Base-by-base conservation (phyloP, 768 basidiomycete species). In the Goffeauzyma gilvescens region DNA sequence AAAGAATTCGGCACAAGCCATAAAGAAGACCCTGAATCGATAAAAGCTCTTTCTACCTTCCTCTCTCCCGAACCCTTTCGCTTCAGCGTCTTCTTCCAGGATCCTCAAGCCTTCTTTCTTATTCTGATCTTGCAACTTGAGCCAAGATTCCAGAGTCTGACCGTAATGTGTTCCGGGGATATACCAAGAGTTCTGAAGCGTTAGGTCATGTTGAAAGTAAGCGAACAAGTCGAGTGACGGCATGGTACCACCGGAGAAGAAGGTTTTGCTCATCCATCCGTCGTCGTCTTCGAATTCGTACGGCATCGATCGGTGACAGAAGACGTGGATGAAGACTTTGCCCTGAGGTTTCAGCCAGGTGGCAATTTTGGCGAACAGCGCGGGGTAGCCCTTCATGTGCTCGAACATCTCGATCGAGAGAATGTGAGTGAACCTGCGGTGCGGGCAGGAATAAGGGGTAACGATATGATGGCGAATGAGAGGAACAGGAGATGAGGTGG, bases 221-320 rank as follows among this genome's bases (percentile, higher is more conserved):
- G 55, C 55, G 48, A 63, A 63, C 4, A 63, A 44, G 35, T 63
- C 61, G 34, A 60, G 51, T 1, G 76, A 78, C 22, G 74, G 72
- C 77, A 78, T 79, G 1, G 76, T 79, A 6, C 78, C 76, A n/a
- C 77, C 75, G 7, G 75, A 73, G 58, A 79, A 79, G 65, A 80
- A 79, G 27, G 72, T 75, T 60, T 75, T 49, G 5, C 75, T 71
- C 78, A 80, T 80, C 78, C 78, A 79, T 5, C 76, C 75, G 45
- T 78, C 77, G 41, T 66, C 68, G 41, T 75, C 71, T 42, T 73
- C 73, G 46, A 79, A 80, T 50, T 79, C 75, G 53, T 80, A 79
- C 6, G 78, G 75, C 0, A 66, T 74, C 4, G 67, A 68, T 30
- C 54, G 52, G 56, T 79, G 77, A 51, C 76, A 78, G 64, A 80